Percentiles rank a stretch among this genome's conserved stretches.
These are phyloP conservation scores for Tolypocladium capitatum DNA, from an alignment of 2,329 filamentous ascomycete species.

Conservation along the genomic window DNA sequence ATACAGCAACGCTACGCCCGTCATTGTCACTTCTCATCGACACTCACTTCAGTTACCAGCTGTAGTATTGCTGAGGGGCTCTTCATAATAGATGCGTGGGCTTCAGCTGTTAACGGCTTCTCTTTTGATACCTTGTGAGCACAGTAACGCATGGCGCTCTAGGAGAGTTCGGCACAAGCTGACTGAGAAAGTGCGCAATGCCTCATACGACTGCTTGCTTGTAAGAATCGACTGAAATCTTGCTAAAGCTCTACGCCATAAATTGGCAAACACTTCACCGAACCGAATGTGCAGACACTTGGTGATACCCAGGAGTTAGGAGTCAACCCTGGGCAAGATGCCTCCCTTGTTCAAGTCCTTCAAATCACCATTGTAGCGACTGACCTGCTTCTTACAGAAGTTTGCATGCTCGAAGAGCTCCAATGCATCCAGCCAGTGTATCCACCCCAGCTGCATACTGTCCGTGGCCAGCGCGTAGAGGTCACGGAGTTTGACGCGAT, in stretches of 20 bases:
- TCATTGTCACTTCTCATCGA: background rate
- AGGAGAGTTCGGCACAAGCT: background rate
- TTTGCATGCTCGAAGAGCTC: conserved; percentile 4
- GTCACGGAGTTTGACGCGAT: conserved; percentile 6
- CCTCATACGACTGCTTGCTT: too few species aligned
- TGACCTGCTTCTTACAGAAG: conserved; percentile 7
- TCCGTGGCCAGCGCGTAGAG: conserved; percentile 12
- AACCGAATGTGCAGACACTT: background rate
- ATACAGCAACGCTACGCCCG: background rate
- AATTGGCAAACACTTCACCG: background rate
- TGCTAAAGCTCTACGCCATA: background rate
- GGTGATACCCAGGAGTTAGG: background rate
- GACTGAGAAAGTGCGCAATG: too few species aligned
- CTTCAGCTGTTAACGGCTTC: too few species aligned
- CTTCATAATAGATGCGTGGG: background rate
- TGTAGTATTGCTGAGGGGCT: too few species aligned
- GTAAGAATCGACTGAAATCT: too few species aligned
- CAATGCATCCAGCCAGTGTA: conserved; percentile 8
- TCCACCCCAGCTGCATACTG: conserved; percentile 7
- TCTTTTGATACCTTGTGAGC: background rate
- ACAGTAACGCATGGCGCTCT: background rate
- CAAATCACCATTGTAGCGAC: conserved; percentile 5
- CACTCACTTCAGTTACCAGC: background rate
- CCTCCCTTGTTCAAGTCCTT: conserved; percentile 10
- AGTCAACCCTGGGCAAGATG: conserved; percentile 4